Evolutionary conservation across 148 eudicot genomes (phyloP), one percentile per base, ranked within the genome.

Genomic region (Chenopodium album): DNA sequence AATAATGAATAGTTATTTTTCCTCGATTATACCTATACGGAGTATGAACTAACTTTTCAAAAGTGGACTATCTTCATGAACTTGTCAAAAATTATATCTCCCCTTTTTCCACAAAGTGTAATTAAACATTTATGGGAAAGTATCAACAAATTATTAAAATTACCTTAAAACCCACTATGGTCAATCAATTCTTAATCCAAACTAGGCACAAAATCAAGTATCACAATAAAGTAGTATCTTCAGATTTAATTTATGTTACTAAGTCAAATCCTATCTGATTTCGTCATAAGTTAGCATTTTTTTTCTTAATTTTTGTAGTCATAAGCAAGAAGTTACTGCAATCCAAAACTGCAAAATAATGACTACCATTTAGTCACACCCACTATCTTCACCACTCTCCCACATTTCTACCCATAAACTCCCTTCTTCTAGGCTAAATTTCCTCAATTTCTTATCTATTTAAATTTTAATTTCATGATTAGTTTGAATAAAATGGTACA

Each of bases 221-320:
- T n/a, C 81, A 32, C 44, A 73, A 64, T 32, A 14, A 29, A 59
- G 20, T 9, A 67, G 48, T 73, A 67, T 79, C 69, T 37, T 60
- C 28, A 44, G 13, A 72, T 2, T 66, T 12, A 50, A 41, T 71
- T 46, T 67, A 72, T 7, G 80, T 73, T 26, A 76, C 32, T 56
- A 56, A 80, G 77, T 70, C 48, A 76, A 76, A 84, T 80, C 82
- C 14, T 71, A n/a, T 26, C 69, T 84, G 83, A 84, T 82, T 28
- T 59, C 5, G 16, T n/a, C 23, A 67, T 34, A 76, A 19, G 59
- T 4, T 37, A 20, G 12, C 23, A 14, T 2, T 20, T 19, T 72
- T 52, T 4, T 56, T 26, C 46, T 23, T 65, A n/a, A 16, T 31
- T 59, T 67, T 8, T 47, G 41, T n/a, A 44, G 31, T 52, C 34